phyloP scores from a whole-genome alignment of 2,329 filamentous ascomycete genomes.

The Cephalotrichum gorgonifer region DNA sequence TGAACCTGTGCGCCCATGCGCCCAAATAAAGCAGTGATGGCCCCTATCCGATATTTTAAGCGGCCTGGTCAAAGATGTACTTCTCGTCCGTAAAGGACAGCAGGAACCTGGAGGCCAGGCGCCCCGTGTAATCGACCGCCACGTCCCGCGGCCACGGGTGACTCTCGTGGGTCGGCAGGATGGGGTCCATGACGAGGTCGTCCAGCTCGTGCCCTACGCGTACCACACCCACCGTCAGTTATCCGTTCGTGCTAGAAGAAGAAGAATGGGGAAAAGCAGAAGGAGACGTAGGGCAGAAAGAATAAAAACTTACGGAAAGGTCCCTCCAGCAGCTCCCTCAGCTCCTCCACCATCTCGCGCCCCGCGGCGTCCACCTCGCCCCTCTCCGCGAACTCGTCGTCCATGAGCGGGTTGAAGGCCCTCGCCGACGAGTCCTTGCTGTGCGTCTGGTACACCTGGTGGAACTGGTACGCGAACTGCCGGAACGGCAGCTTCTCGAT shows the following conservation, averaged over 20 bases:
- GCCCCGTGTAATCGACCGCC: constrained; percentile 39
- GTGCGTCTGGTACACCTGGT: constrained; percentile 49
- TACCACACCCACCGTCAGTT: neutral
- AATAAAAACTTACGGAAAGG: constrained; percentile 29
- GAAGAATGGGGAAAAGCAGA: neutral
- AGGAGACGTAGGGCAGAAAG: neutral
- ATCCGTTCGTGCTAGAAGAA: neutral
- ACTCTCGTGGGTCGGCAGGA: constrained; percentile 31
- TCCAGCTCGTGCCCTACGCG: constrained; percentile 26
- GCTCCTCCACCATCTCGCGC: constrained; percentile 30
- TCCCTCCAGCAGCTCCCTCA: constrained; percentile 33
- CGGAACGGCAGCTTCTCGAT: constrained; percentile 50
- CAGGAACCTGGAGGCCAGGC: constrained; percentile 42
- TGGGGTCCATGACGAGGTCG: constrained; percentile 34
- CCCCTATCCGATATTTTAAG: no score
- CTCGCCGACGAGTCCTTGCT: constrained; percentile 34
- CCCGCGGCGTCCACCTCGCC: constrained; percentile 35
- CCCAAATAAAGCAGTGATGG: no score
- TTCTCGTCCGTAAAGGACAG: constrained; percentile 42
- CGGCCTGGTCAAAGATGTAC: constrained; percentile 29
- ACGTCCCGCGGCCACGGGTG: constrained; percentile 37
- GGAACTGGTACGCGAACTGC: constrained; percentile 50
- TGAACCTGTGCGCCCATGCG: neutral
- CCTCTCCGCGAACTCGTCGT: constrained; percentile 28
- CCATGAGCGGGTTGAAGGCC: constrained; percentile 46